Evolutionary conservation across 1,284 basidiomycete species (phyloP).

Genomic region (Ceratobasidium sp.): DNA sequence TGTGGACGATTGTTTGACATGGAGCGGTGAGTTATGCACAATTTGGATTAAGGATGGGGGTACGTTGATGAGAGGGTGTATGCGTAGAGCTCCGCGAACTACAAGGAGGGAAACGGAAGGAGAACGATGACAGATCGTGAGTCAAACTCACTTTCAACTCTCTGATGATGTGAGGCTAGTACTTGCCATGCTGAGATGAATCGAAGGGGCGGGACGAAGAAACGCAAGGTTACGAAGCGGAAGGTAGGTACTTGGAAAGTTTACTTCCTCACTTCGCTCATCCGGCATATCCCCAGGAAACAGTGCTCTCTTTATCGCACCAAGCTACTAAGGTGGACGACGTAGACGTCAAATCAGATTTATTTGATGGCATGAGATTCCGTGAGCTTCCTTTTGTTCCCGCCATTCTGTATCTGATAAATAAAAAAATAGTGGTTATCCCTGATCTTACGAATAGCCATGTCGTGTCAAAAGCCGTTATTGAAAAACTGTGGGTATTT

Average conservation of each 20-base stretch:
- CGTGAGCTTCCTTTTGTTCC: conserved; percentile 64
- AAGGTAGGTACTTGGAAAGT: conserved; percentile 62
- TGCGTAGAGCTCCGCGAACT: conserved; percentile 67
- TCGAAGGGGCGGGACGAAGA: conserved; percentile 72
- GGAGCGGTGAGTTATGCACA: conserved; percentile 65
- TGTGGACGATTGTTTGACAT: conserved; percentile 76
- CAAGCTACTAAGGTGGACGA: conserved; percentile 72
- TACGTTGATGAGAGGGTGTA: conserved; percentile 47
- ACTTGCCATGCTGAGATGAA: conserved; percentile 21
- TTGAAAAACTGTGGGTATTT: conserved; percentile 71
- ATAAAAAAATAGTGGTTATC: conserved; percentile 70
- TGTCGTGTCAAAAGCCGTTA: conserved; percentile 73
- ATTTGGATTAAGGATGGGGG: neutral
- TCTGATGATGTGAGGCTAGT: too few relatives aligned
- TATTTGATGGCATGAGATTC: conserved; percentile 84
- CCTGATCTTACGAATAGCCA: conserved; percentile 81
- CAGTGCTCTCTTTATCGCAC: conserved; percentile 73
- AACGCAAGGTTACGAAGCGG: conserved; percentile 68
- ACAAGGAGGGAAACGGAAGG: conserved; percentile 77
- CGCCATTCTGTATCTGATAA: neutral
- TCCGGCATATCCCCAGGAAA: conserved; percentile 57
- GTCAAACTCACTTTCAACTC: conserved; percentile 46
- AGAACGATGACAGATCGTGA: conserved; percentile 70
- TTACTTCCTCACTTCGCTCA: conserved; percentile 12
- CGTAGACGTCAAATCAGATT: conserved; percentile 68